Evolutionary conservation across 345 rosid species (phyloP).

Genomic region (Atalantia buxifolia): DNA sequence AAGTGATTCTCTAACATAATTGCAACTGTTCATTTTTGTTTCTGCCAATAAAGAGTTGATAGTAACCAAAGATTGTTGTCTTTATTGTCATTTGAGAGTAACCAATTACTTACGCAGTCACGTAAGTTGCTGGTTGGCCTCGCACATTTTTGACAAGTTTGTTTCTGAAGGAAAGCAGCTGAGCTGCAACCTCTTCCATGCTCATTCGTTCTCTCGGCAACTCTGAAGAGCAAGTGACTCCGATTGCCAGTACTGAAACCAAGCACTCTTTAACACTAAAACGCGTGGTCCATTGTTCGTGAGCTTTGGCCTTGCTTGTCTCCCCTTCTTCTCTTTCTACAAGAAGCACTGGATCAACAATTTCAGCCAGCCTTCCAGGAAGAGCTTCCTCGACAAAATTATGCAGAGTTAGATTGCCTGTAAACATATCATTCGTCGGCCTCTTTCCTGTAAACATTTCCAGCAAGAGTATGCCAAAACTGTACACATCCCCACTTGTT

Average conservation of each 20-base stretch:
- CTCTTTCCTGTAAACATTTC: too few species aligned
- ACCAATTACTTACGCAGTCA: too few species aligned
- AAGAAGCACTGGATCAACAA: constrained; percentile 18
- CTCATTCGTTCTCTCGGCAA: constrained; percentile 3
- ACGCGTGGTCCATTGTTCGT: not conserved
- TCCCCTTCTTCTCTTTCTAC: constrained; percentile 1
- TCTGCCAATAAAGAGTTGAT: too few species aligned
- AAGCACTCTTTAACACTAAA: not conserved
- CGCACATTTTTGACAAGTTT: not conserved
- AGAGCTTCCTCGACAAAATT: constrained; percentile 15
- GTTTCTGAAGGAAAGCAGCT: not conserved
- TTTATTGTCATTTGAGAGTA: too few species aligned
- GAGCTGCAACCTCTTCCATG: constrained; percentile 3
- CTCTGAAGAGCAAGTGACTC: constrained; percentile 22
- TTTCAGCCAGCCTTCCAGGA: constrained; percentile 6
- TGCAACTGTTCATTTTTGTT: too few species aligned
- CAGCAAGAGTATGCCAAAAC: too few species aligned
- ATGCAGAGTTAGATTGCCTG: constrained; percentile 15
- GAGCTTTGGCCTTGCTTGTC: not conserved
- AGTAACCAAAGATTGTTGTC: too few species aligned
- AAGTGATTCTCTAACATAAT: too few species aligned
- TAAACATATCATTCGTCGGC: too few species aligned
- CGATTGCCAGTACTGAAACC: constrained; percentile 12
- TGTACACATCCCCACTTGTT: too few species aligned
- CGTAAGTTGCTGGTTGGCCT: too few species aligned